These are phyloP conservation scores for Gamarada debralockiae DNA, from an alignment of 495 filamentous ascomycete genomes.

Conservation along the genomic window DNA sequence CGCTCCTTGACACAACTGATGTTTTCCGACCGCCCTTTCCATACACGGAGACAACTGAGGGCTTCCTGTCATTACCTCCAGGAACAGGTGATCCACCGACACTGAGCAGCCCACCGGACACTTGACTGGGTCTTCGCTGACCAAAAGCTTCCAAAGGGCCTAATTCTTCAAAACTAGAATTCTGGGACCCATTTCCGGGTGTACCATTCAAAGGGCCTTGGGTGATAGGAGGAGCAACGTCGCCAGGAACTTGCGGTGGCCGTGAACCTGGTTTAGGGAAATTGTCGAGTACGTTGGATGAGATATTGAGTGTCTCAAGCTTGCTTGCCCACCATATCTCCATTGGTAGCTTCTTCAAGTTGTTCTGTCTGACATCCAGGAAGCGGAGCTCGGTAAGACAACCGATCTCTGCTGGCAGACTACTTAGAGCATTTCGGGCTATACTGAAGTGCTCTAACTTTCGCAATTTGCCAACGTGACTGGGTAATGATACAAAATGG, in stretches of 20 bases:
- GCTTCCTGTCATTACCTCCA: conserved; percentile 61
- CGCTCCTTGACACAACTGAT: conserved; percentile 67
- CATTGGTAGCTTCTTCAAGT: conserved; percentile 78
- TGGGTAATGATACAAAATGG: conserved; percentile 84
- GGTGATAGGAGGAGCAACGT: conserved; percentile 24
- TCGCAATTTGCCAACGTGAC: conserved; percentile 76
- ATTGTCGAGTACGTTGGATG: conserved; percentile 82
- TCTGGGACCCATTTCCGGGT: conserved; percentile 41
- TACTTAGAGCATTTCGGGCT: conserved; percentile 79
- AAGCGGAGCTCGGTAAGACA: conserved; percentile 77
- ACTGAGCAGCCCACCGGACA: conserved; percentile 69
- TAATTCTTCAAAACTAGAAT: conserved; percentile 75
- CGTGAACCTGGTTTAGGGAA: conserved; percentile 82
- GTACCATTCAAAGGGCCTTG: conserved; percentile 37
- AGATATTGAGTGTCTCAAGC: conserved; percentile 89
- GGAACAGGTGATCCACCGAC: conserved; percentile 67
- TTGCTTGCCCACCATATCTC: conserved; percentile 91
- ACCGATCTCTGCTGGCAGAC: conserved; percentile 81
- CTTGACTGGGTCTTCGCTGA: conserved; percentile 76
- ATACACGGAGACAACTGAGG: conserved; percentile 75
- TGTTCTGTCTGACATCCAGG: conserved; percentile 88
- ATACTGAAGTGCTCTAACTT: conserved; percentile 90
- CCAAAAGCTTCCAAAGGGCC: conserved; percentile 60
- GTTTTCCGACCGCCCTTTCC: conserved; percentile 75
- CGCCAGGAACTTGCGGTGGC: conserved; percentile 53